A percentile compares a stretch with the other conserved stretches of the same genome.
These are phyloP conservation scores for Elsinoe batatas DNA, from an alignment of 2,329 filamentous ascomycete genomes.

Conservation along the genomic window DNA sequence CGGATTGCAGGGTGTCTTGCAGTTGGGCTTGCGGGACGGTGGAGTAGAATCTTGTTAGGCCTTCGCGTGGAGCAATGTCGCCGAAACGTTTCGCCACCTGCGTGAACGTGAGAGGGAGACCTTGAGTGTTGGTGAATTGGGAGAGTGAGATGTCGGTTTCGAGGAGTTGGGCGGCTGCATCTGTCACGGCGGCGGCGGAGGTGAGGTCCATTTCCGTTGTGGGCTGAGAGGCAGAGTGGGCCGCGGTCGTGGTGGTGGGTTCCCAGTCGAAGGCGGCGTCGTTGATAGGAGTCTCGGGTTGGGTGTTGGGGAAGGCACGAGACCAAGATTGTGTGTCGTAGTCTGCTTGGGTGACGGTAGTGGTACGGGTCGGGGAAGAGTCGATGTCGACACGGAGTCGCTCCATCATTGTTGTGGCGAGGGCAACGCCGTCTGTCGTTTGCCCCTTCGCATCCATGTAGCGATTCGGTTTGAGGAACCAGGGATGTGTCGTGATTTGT, in stretches of 20 bases:
- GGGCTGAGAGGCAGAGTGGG: conserved; percentile 41
- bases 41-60: conserved; percentile 87
- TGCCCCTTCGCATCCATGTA: conserved; percentile 65
- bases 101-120: conserved; percentile 73
- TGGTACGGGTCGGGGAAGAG: conserved; percentile 35
- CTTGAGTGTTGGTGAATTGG: conserved; percentile 73
- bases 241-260: conserved; percentile 42
- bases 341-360: conserved; percentile 21
- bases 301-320: conserved; percentile 62
- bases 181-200: conserved; percentile 24
- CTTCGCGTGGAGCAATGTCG: conserved; percentile 81
- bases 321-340: conserved; percentile 24
- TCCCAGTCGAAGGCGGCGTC: conserved; percentile 81
- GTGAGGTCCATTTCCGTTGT: conserved; percentile 28
- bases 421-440: conserved; percentile 64
- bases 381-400: conserved; percentile 81
- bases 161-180: conserved; percentile 51
- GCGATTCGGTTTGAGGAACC: conserved; percentile 78
- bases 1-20: conserved; percentile 67
- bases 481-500: conserved; percentile 81
- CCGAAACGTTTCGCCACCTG: conserved; percentile 80
- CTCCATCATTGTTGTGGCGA: conserved; percentile 94
- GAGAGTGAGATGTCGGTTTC: conserved; percentile 74
- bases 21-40: conserved; percentile 64
- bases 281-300: conserved; percentile 67